Evolutionary conservation across 2,329 filamentous ascomycete species (phyloP).

Genomic region (Malbranchea cinnamomea): DNA sequence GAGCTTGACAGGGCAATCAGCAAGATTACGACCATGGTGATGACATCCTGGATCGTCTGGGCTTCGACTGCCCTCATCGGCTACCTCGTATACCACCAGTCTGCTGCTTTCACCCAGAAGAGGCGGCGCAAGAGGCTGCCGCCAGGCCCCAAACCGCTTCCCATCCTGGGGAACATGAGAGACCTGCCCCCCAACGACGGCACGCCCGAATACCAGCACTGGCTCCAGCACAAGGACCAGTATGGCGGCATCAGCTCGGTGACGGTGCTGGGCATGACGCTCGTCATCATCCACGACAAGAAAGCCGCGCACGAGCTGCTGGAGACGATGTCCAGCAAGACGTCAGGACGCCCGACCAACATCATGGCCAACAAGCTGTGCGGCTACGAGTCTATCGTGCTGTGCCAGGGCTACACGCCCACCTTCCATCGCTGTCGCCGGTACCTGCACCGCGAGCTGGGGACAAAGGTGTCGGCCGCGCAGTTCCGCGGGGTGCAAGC

Average conservation of each 20-base stretch:
- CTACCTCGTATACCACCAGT: conserved; percentile 2
- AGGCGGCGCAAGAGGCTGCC: conserved; percentile 21
- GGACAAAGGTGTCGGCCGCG: conserved; percentile 13
- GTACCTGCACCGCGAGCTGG: conserved; percentile 16
- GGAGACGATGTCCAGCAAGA: conserved; percentile 13
- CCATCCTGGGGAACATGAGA: conserved; percentile 35
- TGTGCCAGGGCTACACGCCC: conserved; percentile 13
- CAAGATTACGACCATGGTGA: conserved; percentile 3
- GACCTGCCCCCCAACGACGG: conserved; percentile 33
- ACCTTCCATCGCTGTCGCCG: conserved; percentile 15
- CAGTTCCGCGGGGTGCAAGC: conserved; percentile 12
- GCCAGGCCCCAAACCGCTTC: conserved; percentile 35
- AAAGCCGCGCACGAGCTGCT: conserved; percentile 21
- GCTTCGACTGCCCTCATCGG: not conserved
- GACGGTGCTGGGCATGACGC: conserved; percentile 21
- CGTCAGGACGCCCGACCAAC: conserved; percentile 18
- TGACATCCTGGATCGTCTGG: conserved; percentile 2
- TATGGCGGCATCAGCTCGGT: conserved; percentile 28
- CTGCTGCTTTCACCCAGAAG: conserved; percentile 5
- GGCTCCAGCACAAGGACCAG: conserved; percentile 29
- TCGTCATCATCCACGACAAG: conserved; percentile 23
- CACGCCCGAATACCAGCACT: conserved; percentile 27
- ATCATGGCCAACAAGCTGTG: conserved; percentile 16
- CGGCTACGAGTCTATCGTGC: conserved; percentile 14
- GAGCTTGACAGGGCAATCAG: too few relatives aligned